These are phyloP conservation scores for Hyphodiscus hymeniophilus DNA, from an alignment of 495 filamentous ascomycete species.

Conservation along the genomic window DNA sequence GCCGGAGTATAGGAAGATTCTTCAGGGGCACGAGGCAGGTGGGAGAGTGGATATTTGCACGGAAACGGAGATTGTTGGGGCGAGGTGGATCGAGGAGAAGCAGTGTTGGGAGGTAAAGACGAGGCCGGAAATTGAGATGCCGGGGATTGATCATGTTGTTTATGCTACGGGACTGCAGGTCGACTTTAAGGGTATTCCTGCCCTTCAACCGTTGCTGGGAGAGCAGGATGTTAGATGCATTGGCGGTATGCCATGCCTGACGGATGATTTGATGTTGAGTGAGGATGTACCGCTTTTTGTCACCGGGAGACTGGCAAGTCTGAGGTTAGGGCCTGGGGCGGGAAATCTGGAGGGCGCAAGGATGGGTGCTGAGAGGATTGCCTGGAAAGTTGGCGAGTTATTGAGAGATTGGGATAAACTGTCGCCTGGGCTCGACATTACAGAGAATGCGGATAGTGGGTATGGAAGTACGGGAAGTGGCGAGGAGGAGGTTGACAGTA, in stretches of 20 bases:
- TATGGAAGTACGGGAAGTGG: not conserved
- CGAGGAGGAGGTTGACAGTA: constrained; percentile 6
- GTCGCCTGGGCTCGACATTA: too few species aligned
- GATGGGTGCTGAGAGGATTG: constrained; percentile 52
- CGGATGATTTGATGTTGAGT: constrained; percentile 54
- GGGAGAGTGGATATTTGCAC: constrained; percentile 40
- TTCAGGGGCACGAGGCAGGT: constrained; percentile 38
- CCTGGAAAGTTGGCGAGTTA: constrained; percentile 49
- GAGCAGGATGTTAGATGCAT: constrained; percentile 44
- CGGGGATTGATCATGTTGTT: constrained; percentile 49
- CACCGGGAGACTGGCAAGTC: constrained; percentile 47
- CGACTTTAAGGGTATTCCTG: constrained; percentile 40
- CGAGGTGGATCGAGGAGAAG: not conserved
- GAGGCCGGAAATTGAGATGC: constrained; percentile 40
- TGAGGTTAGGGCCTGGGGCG: constrained; percentile 52
- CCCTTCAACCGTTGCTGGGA: constrained; percentile 39
- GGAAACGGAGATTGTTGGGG: constrained; percentile 34
- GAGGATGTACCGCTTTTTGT: constrained; percentile 52
- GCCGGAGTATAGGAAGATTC: constrained; percentile 45
- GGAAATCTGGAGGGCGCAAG: constrained; percentile 57
- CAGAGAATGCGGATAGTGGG: not conserved
- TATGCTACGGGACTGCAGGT: constrained; percentile 51
- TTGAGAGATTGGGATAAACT: constrained; percentile 25
- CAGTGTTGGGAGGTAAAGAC: constrained; percentile 39
- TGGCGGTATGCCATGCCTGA: constrained; percentile 52